Percentiles rank a stretch among this genome's conserved stretches.
These are phyloP conservation scores for Pseudocercospora pini-densiflorae DNA, from an alignment of 2,329 filamentous ascomycete genomes.

Conservation along the genomic window DNA sequence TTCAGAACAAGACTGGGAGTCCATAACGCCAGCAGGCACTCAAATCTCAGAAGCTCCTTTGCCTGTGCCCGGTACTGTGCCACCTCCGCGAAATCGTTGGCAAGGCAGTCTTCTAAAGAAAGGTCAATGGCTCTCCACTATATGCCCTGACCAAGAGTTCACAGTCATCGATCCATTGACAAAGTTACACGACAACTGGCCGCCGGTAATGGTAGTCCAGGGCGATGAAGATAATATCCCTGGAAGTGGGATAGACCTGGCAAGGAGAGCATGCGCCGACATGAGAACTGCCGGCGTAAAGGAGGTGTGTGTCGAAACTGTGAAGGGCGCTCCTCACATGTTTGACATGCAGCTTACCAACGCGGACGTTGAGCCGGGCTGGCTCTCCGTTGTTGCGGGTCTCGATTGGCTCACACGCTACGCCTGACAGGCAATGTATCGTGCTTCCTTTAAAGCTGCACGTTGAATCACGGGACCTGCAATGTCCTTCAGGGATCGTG, in stretches of 20 bases:
- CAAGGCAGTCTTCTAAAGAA: conserved; percentile 28
- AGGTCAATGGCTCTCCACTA: conserved; percentile 24
- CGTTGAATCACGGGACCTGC: background rate
- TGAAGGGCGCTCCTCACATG: conserved; percentile 27
- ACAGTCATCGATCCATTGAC: conserved; percentile 28
- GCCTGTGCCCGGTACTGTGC: conserved; percentile 17
- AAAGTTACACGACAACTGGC: conserved; percentile 22
- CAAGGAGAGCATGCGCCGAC: conserved; percentile 23
- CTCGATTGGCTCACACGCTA: conserved; percentile 25
- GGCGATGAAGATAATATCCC: conserved; percentile 27
- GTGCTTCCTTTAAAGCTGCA: background rate
- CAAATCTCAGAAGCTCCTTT: conserved; percentile 24
- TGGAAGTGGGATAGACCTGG: conserved; percentile 23
- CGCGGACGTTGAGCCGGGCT: conserved; percentile 22
- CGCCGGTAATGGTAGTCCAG: conserved; percentile 28
- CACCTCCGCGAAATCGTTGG: conserved; percentile 27
- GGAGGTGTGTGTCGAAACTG: conserved; percentile 22
- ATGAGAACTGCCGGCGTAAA: conserved; percentile 23
- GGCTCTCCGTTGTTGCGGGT: conserved; percentile 24
- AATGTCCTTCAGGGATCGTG: conserved; percentile 1
- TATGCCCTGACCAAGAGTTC: conserved; percentile 27
- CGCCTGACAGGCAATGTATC: background rate
- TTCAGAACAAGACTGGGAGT: conserved; percentile 22
- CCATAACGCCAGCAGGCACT: conserved; percentile 19
- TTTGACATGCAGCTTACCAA: conserved; percentile 28